Percentiles rank a stretch among this genome's conserved stretches.
Conservation (phyloP, 176 grass and related monocot species). For the Olyra latifolia region DNA sequence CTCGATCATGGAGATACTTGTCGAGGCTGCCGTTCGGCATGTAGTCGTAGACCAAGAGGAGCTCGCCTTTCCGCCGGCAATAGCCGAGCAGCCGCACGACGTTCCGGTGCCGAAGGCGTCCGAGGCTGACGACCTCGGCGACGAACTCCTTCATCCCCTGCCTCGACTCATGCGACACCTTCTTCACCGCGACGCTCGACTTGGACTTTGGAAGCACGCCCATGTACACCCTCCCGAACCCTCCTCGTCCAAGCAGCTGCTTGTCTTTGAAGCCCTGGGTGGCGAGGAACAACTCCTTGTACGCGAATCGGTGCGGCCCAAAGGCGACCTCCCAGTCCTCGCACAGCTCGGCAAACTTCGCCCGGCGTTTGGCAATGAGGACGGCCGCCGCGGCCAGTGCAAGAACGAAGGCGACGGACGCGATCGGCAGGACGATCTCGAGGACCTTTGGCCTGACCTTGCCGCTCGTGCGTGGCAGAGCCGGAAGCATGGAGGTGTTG, state of each 20-base stretch:
- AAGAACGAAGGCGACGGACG: neutral
- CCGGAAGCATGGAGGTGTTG: conserved; percentile 30
- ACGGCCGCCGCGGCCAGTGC: neutral
- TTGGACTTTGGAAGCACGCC: conserved; percentile 36
- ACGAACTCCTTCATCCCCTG: conserved; percentile 57
- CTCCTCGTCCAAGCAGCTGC: conserved; percentile 45
- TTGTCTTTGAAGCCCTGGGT: conserved; percentile 50
- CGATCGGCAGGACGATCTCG: conserved; percentile 13
- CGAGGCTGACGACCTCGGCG: conserved; percentile 41
- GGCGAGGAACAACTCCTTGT: conserved; percentile 51
- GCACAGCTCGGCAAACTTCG: conserved; percentile 32
- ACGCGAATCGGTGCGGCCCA: conserved; percentile 43
- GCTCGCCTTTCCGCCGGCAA: conserved; percentile 20
- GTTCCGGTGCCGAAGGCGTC: conserved; percentile 38
- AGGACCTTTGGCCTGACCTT: neutral
- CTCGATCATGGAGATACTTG: neutral
- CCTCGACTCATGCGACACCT: conserved; percentile 34
- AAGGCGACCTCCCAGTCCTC: conserved; percentile 55
- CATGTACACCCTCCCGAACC: conserved; percentile 50
- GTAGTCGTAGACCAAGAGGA: conserved; percentile 30
- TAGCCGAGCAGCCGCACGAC: conserved; percentile 37
- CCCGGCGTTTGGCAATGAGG: neutral
- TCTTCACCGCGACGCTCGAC: conserved; percentile 38
- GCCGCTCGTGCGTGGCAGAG: conserved; percentile 7
- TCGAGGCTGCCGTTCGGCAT: conserved; percentile 29